Evolutionary conservation across 1,284 basidiomycete species (phyloP).

Genomic region (Papiliotrema laurentii): DNA sequence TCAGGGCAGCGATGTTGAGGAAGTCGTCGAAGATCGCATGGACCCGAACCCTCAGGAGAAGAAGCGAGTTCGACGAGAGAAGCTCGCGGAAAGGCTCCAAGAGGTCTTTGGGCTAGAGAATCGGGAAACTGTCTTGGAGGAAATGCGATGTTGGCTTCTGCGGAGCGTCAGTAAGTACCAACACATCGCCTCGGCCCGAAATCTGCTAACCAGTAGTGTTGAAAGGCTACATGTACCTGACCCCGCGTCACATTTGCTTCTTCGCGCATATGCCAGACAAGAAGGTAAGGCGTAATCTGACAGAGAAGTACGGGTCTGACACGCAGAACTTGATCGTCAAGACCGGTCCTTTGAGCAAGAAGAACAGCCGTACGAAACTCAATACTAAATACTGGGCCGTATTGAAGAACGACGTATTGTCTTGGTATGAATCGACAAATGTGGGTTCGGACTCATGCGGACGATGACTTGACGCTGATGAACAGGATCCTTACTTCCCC

Average conservation of each 20-base stretch:
- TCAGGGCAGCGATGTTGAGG: conserved; percentile 15
- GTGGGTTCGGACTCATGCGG: conserved; percentile 50
- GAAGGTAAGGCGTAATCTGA: conserved; percentile 57
- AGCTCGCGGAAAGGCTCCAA: conserved; percentile 73
- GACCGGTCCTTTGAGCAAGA: conserved; percentile 78
- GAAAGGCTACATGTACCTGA: conserved; percentile 95
- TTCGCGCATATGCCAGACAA: conserved; percentile 88
- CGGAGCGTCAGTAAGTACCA: conserved; percentile 70
- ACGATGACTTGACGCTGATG: background rate
- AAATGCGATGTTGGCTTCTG: conserved; percentile 84
- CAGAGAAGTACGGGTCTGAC: conserved; percentile 9
- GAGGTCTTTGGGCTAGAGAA: conserved; percentile 77
- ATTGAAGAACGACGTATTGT: conserved; percentile 85
- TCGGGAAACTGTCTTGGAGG: conserved; percentile 78
- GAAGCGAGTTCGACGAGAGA: conserved; percentile 61
- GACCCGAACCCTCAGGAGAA: conserved; percentile 20
- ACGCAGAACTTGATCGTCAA: conserved; percentile 76
- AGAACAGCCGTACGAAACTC: conserved; percentile 75
- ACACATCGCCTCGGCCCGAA: background rate
- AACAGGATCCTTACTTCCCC: conserved; percentile 89
- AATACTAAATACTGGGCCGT: conserved; percentile 93
- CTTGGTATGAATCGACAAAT: conserved; percentile 90
- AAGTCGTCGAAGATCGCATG: conserved; percentile 21
- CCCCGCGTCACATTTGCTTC: conserved; percentile 87
- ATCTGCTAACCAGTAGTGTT: conserved; percentile 57